phyloP scores from a whole-genome alignment of 495 filamentous ascomycete genomes.

The Penicillium simplicissimum region DNA sequence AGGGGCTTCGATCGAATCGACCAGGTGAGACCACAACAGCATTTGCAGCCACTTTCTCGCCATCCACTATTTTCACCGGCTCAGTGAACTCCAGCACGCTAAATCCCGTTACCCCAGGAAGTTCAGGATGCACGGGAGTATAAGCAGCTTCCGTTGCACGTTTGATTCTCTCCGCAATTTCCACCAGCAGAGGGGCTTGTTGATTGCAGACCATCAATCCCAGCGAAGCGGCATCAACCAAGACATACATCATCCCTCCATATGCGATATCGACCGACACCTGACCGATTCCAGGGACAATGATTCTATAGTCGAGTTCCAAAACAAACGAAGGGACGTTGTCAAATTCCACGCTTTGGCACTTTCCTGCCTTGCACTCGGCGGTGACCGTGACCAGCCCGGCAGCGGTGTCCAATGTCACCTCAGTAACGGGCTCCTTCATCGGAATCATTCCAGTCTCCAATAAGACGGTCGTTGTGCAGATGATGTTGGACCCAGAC shows the following conservation, averaged over 20 bases:
- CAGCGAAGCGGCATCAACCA: conserved; percentile 33
- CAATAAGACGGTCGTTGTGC: conserved; percentile 35
- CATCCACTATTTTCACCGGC: conserved; percentile 19
- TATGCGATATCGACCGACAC: conserved; percentile 37
- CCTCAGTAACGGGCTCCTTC: conserved; percentile 34
- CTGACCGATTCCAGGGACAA: conserved; percentile 32
- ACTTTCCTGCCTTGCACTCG: conserved; percentile 37
- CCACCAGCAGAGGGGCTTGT: conserved; percentile 24
- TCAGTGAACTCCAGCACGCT: conserved; percentile 33
- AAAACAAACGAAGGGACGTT: conserved; percentile 41
- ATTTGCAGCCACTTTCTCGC: conserved; percentile 28
- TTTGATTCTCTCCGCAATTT: conserved; percentile 37
- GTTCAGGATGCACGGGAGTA: conserved; percentile 37
- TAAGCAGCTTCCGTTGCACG: conserved; percentile 24
- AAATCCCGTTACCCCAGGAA: conserved; percentile 30
- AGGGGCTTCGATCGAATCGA: conserved; percentile 39
- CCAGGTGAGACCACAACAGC: conserved; percentile 39
- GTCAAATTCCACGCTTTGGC: conserved; percentile 36
- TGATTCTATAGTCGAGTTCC: conserved; percentile 32
- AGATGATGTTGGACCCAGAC: conserved; percentile 41
- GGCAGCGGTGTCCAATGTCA: conserved; percentile 34
- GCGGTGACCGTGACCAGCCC: conserved; percentile 34
- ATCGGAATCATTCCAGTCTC: conserved; percentile 42
- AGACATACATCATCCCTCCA: conserved; percentile 39
- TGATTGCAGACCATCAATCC: conserved; percentile 26